Conservation (phyloP, 306 rosid genomes). For the Medicago lupulina region DNA sequence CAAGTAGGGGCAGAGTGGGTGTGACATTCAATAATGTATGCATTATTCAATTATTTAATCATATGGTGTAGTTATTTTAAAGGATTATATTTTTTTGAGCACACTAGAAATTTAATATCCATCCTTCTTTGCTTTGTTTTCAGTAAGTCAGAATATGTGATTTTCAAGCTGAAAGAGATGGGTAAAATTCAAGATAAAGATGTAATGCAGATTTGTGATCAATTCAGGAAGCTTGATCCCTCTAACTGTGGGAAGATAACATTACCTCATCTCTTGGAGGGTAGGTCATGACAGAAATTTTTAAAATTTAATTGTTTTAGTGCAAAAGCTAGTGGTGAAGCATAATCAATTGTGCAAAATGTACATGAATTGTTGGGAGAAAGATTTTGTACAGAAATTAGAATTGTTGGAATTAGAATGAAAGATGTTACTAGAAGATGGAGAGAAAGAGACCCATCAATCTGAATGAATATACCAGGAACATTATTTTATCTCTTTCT, state of each 20-base stretch:
- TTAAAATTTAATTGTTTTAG: background rate
- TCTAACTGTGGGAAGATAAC: conserved; percentile 83
- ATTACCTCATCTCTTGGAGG: conserved; percentile 64
- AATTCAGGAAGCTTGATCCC: conserved; percentile 71
- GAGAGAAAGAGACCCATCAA: background rate
- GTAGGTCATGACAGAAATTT: conserved; percentile 31
- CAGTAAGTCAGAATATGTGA: conserved; percentile 83
- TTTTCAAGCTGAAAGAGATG: conserved; percentile 93
- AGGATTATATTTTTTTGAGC: conserved; percentile 7
- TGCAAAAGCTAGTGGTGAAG: background rate
- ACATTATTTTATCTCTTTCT: background rate
- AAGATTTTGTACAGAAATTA: conserved; percentile 41
- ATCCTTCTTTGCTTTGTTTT: conserved; percentile 16
- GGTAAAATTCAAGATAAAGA: conserved; percentile 79
- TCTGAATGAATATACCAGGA: background rate
- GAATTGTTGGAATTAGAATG: background rate
- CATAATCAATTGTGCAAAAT: conserved; percentile 18
- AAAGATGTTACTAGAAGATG: background rate
- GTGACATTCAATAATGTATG: conserved; percentile 34
- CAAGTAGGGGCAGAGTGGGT: conserved; percentile 35
- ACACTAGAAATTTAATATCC: conserved; percentile 4
- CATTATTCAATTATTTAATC: conserved; percentile 28
- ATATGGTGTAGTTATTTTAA: conserved; percentile 18
- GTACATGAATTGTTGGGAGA: conserved; percentile 34
- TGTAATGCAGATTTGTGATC: conserved; percentile 64